Base-by-base conservation (phyloP, 257 asterid species). In the Ilex asprella region DNA sequence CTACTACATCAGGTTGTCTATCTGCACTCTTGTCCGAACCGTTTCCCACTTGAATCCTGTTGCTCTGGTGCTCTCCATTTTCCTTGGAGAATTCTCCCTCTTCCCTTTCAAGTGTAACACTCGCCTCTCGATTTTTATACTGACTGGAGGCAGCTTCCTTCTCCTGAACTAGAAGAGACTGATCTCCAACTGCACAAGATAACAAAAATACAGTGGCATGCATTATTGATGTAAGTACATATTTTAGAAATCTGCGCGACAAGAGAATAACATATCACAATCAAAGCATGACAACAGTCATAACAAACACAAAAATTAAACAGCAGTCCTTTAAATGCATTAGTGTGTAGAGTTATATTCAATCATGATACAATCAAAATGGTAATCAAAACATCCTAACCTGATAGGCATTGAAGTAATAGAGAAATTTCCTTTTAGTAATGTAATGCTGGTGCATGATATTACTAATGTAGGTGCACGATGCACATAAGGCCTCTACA, bases 31-130 rank as follows among this genome's bases (percentile, higher is more conserved):
- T 79, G 56, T 80, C 84, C 39, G 89, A 73, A 70, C 78, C 83
- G 51, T 64, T 67, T 46, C 70, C 82, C 59, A 47, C 68, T 67
- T 84, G 80, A 70, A 66, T 65, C 63, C 86, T 87, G 70, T 89
- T 92, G 82, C 75, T 85, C 73, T 72, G 86, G 71, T 75, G 85
- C 58, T 79, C 89, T 62, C 96, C 97, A 61, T 89, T 89, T 75
- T 85, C 99, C 72, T 74, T 73, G 50, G 97, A 88, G 66, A 80
- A 89, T 76, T 82, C 94, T n/a, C 86, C 89, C 65, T 82, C 98
- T 75, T 86, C 95, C 63, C 68, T 82, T 39, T 84, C 98, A 61
- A 79, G 78, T 56, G 79, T 64, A 59, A 77, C 88, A 67, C 78
- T 66, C 53, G 70, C 70, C 69, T 75, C 86, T 50, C 67, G 72